A percentile compares a stretch with the other conserved stretches of the same genome.
These are phyloP conservation scores for Tetraselmis striata DNA, from an alignment of 139 green algal genomes.

Conservation along the genomic window DNA sequence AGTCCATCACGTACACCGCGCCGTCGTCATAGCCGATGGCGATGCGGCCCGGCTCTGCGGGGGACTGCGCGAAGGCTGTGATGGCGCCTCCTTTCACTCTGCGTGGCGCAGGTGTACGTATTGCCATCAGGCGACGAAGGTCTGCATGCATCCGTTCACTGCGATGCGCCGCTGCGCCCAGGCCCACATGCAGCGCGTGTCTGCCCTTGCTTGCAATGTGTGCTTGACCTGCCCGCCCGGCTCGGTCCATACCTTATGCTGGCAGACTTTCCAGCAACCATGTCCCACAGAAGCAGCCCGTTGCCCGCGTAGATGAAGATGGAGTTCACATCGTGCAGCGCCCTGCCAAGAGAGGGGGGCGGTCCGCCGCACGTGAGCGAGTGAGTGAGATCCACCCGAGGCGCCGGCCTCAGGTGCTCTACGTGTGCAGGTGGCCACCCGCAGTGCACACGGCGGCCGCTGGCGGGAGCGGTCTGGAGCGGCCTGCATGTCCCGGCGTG, in stretches of 20 bases:
- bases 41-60: background rate
- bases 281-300: background rate
- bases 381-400: background rate
- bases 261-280: background rate
- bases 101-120: too few species aligned
- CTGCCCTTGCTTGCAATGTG: too few species aligned
- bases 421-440: background rate
- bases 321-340: background rate
- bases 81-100: background rate
- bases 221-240: too few species aligned
- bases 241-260: background rate
- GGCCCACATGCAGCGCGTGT: too few species aligned
- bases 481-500: too few species aligned
- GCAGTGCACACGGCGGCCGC: too few species aligned
- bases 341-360: too few species aligned
- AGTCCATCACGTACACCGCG: background rate
- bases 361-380: too few species aligned
- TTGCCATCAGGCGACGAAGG: too few species aligned
- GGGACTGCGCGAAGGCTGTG: background rate
- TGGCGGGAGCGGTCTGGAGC: too few species aligned
- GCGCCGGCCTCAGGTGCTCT: background rate
- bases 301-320: background rate
- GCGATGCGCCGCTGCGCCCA: too few species aligned
- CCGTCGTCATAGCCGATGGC: background rate
- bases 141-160: too few species aligned